Evolutionary conservation across 208 protist species (phyloP).

Genomic region (Sergeia podlipaevii): DNA sequence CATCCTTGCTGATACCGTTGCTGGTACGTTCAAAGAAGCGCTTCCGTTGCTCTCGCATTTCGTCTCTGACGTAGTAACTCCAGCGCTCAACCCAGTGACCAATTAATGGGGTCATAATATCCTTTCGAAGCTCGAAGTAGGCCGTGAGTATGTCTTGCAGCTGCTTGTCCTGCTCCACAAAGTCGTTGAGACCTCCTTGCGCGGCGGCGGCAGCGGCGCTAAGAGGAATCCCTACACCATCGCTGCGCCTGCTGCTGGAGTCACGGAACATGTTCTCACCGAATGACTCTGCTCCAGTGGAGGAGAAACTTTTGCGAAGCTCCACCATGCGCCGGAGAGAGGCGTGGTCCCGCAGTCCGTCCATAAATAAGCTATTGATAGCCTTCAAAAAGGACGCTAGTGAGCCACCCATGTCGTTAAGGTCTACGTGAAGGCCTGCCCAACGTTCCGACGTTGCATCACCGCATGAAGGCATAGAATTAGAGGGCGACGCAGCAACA

Average conservation of each 20-base stretch:
- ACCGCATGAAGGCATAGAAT: neutral
- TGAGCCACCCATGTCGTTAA: conserved; percentile 17
- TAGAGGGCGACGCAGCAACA: neutral
- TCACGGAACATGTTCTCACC: too few relatives aligned
- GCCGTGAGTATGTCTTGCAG: conserved; percentile 50
- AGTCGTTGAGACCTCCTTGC: conserved; percentile 10
- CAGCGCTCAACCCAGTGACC: conserved; percentile 44
- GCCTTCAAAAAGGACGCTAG: conserved; percentile 23
- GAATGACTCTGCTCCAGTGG: conserved; percentile 31
- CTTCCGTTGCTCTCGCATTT: too few relatives aligned
- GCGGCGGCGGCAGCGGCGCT: too few relatives aligned
- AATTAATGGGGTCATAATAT: conserved; percentile 62
- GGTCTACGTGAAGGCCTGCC: conserved; percentile 4
- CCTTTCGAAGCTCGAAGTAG: conserved; percentile 62
- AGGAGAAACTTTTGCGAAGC: conserved; percentile 35
- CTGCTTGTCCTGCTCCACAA: conserved; percentile 30
- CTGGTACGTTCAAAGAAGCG: too few relatives aligned
- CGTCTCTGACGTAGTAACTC: too few relatives aligned
- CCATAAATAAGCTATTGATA: conserved; percentile 60
- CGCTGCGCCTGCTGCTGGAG: conserved; percentile 10
- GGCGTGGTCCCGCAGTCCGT: conserved; percentile 26
- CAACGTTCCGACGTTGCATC: neutral
- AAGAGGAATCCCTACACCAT: too few relatives aligned
- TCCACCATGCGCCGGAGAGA: conserved; percentile 76
- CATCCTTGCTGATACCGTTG: too few relatives aligned